Evolutionary conservation across 805 yeast species (phyloP).

Genomic region (Metschnikowia lachancei): DNA sequence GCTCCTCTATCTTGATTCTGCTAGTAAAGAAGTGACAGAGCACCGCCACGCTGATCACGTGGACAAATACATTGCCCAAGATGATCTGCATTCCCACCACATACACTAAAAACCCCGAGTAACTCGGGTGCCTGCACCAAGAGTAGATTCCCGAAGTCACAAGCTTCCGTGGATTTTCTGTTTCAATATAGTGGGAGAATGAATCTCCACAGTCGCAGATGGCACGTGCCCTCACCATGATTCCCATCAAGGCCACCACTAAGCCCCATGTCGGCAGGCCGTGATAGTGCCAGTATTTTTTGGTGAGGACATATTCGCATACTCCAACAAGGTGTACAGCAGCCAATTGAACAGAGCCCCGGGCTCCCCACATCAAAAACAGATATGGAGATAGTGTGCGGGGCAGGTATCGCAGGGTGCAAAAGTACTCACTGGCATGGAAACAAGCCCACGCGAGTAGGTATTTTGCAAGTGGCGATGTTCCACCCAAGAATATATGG

Average conservation of each 20-base stretch:
- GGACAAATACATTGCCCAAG: slow-evolving; percentile 24
- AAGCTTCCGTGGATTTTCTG: slow-evolving; percentile 15
- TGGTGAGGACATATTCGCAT: slow-evolving; percentile 23
- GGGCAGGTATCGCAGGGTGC: slow-evolving; percentile 28
- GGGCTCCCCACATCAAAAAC: slow-evolving; percentile 37
- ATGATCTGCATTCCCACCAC: slow-evolving; percentile 32
- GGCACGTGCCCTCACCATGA: slow-evolving; percentile 27
- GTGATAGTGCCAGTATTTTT: slow-evolving; percentile 3
- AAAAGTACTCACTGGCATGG: slow-evolving; percentile 29
- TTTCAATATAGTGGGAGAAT: slow-evolving; percentile 33
- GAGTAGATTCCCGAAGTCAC: slow-evolving; percentile 35
- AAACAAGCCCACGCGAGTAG: slow-evolving; percentile 22
- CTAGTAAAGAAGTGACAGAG: slow-evolving; percentile 27
- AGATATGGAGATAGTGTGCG: slow-evolving; percentile 24
- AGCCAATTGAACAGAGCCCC: slow-evolving; percentile 33
- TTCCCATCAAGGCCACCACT: slow-evolving; percentile 23
- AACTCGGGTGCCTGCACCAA: slow-evolving; percentile 37
- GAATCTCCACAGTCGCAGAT: slow-evolving; percentile 36
- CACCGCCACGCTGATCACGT: slow-evolving; percentile 18
- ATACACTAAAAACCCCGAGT: slow-evolving; percentile 36
- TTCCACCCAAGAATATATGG: background rate
- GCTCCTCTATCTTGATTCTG: slow-evolving; percentile 38
- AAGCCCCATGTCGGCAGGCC: slow-evolving; percentile 17
- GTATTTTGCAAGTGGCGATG: slow-evolving; percentile 17
- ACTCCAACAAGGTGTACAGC: slow-evolving; percentile 26